Base-by-base conservation (phyloP, 2,329 filamentous ascomycete genomes). In the Ceratocystis variospora region DNA sequence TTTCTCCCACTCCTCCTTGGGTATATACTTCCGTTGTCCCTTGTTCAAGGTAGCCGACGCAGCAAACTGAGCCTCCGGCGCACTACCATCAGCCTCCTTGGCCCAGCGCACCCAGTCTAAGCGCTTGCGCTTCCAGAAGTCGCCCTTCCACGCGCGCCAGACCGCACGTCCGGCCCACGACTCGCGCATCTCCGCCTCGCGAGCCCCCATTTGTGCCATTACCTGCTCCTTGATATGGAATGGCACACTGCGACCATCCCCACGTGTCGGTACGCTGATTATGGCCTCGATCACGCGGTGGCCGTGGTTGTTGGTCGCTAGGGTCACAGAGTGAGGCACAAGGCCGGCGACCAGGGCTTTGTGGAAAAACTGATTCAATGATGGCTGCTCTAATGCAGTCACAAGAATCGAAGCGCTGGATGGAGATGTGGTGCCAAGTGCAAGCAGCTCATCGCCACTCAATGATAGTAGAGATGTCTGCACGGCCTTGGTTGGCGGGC, bases 391-490 rank as follows among this genome's bases (percentile, higher is more conserved):
- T 19, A 85, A 75, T 2, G 81, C 80, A 6, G 79, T 78, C n/a
- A 77, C 75, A 59, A 85, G 73, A 48, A 85, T 75, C 6, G 77
- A 73, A 64, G 81, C 75, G 57, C 81, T 80, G 2, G 80, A 76
- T 57, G 77, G 74, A 1, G 80, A 81, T 0, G 77, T 74, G 1
- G 76, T 87, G 31, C 89, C 86, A 65, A 97, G 83, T 48, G 80
- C 78, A 41, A 90, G 73, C 65, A 86, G 79, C 25, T 77, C 81
- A 64, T 79, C 82, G 59, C 76, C 73, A 10, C 79, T 77, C 70
- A 88, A 80, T 3, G 83, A 78, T 22, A 87, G 77, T 28, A 94
- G 76, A n/a, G 87, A 83, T 17, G 86, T 82, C 73, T 94, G 89
- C 41, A 96, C 82, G 10, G 92, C 80, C 63, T 83, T 83, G 66